Conservation (phyloP, 2,329 filamentous ascomycete species). For the Drechslerella coelobrocha region DNA sequence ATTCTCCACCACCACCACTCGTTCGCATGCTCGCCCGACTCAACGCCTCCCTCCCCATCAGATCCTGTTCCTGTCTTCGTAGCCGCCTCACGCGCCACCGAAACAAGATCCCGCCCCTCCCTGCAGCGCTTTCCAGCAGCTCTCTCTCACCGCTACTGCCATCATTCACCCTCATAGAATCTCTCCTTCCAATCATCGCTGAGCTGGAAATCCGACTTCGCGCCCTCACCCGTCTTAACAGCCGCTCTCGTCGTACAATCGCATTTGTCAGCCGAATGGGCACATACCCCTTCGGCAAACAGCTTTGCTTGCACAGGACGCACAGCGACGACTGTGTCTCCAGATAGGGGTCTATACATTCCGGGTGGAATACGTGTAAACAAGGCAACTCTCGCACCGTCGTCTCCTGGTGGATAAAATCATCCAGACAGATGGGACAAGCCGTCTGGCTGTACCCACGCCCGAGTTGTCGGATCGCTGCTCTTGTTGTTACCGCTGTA, state of each 20-base stretch:
- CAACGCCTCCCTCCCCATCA: constrained; percentile 38
- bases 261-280: constrained; percentile 76
- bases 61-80: constrained; percentile 39
- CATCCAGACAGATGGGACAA: constrained; percentile 88
- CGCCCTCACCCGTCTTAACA: constrained; percentile 68
- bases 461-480: not conserved
- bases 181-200: not conserved
- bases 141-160: not conserved
- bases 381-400: constrained; percentile 86
- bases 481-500: not conserved
- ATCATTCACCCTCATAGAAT: not conserved
- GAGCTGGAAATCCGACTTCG: constrained; percentile 54
- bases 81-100: constrained; percentile 41
- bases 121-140: not conserved
- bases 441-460: constrained; percentile 72
- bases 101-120: constrained; percentile 34
- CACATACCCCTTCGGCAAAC: constrained; percentile 73
- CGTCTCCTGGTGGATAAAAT: constrained; percentile 73
- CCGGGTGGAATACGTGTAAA: constrained; percentile 89
- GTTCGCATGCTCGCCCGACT: constrained; percentile 22
- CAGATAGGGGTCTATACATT: constrained; percentile 88
- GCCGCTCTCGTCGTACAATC: constrained; percentile 82
- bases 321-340: constrained; percentile 81
- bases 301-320: constrained; percentile 85
- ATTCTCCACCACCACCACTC: constrained; percentile 7